phyloP scores from a whole-genome alignment of 306 rosid species.

The Cucurbita maxima region DNA sequence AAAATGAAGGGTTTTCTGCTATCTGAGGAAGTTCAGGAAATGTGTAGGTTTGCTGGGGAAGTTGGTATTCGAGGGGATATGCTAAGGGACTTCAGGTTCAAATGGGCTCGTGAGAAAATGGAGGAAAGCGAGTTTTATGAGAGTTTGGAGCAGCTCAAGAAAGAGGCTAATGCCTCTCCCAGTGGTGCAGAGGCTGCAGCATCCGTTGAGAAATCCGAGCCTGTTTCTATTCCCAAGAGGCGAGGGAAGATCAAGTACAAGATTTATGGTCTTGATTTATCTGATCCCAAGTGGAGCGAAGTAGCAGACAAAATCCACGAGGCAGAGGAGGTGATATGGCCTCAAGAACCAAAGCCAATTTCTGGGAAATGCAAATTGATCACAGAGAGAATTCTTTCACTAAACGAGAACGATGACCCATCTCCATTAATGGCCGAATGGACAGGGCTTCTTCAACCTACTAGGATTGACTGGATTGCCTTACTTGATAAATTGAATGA shows the following conservation, averaged over 20 bases:
- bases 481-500: conserved; percentile 57
- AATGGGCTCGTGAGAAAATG: conserved; percentile 88
- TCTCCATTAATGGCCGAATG: conserved; percentile 51
- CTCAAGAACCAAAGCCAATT: conserved; percentile 50
- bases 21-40: conserved; percentile 61
- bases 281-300: conserved; percentile 66
- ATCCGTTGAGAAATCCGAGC: conserved; percentile 20
- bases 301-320: conserved; percentile 63
- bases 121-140: conserved; percentile 66
- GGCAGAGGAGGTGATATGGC: conserved; percentile 45
- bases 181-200: conserved; percentile 10
- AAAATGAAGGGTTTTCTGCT: conserved; percentile 69
- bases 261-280: conserved; percentile 78
- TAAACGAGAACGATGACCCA: conserved; percentile 35
- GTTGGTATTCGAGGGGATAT: conserved; percentile 71
- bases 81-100: conserved; percentile 79
- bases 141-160: conserved; percentile 37
- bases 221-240: conserved; percentile 68
- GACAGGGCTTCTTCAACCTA: conserved; percentile 64
- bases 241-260: conserved; percentile 56
- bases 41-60: conserved; percentile 83
- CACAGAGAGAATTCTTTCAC: conserved; percentile 33
- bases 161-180: conserved; percentile 17
- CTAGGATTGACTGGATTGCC: conserved; percentile 54
- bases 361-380: conserved; percentile 57